Base-by-base conservation (phyloP, 148 eudicot species). In the Amaranthus cruentus region DNA sequence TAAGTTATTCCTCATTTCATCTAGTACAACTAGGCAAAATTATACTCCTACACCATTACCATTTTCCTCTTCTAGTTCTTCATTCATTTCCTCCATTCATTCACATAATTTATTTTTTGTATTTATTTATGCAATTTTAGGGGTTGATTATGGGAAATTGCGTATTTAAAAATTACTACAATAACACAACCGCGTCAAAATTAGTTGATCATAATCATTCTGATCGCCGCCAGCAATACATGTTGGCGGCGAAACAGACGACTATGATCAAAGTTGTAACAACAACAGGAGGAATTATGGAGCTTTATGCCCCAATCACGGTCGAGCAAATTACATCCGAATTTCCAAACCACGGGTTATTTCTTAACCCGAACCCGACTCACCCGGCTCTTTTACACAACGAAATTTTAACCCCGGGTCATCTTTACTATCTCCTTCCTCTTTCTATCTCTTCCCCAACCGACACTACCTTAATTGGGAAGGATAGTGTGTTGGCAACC, bases 261-360 rank as follows among this genome's bases (percentile, higher is more conserved):
- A 21, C 70, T 2, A 84, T 81, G 87, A 81, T 86, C 62, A 83
- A 84, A 44, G 89, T 86, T 2, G 83, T 77, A 3, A 86, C 89
- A 7, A 65, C 82, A 4, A 83, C 73, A 67, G 89, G 89, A 0
- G 89, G 89, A 3, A 78, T 86, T 43, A 86, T 86, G 89, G 89
- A 86, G 58, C 85, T 86, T 3, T 84, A 81, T 67, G 78, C 89
- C 4, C 89, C 89, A 2, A 84, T 86, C 75, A 83, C 87, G 11
- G 87, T 83, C 3, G 85, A 77, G 11, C 83, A 74, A 76, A 80
- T 86, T 44, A 86, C 87, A 50, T 78, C 85, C 6, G 87, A 86
- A 46, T 86, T 86, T 63, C 89, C 89, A 0, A 83, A 82, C 47
- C 87, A 86, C 68, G 74, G 73, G 0, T 76, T 86, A 60, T 86